Evolutionary conservation across 345 rosid genomes (phyloP), one percentile per base, ranked within the genome.

Genomic region (Raphanus sativus): DNA sequence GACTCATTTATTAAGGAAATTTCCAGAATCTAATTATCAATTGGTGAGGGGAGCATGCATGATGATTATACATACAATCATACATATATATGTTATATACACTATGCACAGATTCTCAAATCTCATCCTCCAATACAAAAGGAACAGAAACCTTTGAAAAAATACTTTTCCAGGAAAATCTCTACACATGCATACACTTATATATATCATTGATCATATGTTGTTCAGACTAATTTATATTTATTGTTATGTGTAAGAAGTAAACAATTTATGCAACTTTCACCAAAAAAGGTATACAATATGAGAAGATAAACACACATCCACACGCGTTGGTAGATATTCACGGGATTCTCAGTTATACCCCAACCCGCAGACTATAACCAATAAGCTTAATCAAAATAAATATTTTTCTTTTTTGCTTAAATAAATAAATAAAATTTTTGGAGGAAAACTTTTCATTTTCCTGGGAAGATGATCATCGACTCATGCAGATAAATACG

Each of bases 151-250:
- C 60, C 17, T 8, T 30, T 71, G 71, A 30, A 5, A 55, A 8
- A 1, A 28, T 70, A 63, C 36, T 36, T 77, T 54, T 32, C 60
- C 28, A 40, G 8, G 61, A 71, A 70, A 77, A 56, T 64, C 36
- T 64, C 29, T 70, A 7, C 8, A 30, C 81, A 77, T 77, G 81
- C 67, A 65, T 21, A 65, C 29, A 70, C 71, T 29, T 28, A 28
- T 56, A 52, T 45, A 45, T 12, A n/a, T 12, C 71, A 70, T 17
- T 61, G n/a, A 38, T 70, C 80, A 63, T 63, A 63, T 63, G 12
- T 15, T 48, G 12, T 29, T 59, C 34, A 59, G 28, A 33, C 24
- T 33, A n/a, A 9, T 13, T 60, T 4, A 33, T 12, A 59, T 10
- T 28, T 66, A 67, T 60, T 34, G 21, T 24, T 28, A 33, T 25